These are phyloP conservation scores for Bertia moriformis DNA, from an alignment of 2,329 filamentous ascomycete genomes.

Conservation along the genomic window DNA sequence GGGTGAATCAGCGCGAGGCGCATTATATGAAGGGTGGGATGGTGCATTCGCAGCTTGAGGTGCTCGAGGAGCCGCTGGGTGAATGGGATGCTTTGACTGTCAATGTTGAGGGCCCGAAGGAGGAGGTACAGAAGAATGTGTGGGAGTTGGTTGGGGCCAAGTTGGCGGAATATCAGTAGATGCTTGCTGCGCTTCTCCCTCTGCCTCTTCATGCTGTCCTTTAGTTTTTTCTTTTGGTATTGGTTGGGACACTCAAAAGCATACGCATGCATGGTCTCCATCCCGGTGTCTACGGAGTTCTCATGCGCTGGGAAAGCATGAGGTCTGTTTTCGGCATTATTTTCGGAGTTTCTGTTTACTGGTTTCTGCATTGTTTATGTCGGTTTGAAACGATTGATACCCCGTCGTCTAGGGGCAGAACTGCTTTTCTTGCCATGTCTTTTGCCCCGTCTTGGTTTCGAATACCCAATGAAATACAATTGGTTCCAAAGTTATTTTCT, in stretches of 20 bases:
- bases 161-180: not conserved
- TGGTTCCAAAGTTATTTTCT: too few species aligned
- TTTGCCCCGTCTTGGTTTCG: too few species aligned
- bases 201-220: not conserved
- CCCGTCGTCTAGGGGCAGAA: too few species aligned
- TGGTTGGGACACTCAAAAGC: too few species aligned
- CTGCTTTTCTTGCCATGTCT: too few species aligned
- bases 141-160: not conserved
- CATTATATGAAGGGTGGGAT: constrained; percentile 61
- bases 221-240: too few species aligned
- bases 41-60: constrained; percentile 51
- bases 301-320: not conserved
- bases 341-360: too few species aligned
- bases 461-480: too few species aligned
- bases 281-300: not conserved
- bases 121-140: not conserved
- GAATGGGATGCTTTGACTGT: not conserved
- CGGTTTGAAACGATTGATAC: too few species aligned
- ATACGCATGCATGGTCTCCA: not conserved
- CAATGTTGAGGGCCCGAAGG: not conserved
- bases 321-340: too few species aligned
- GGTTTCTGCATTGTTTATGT: too few species aligned
- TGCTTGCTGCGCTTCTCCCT: too few species aligned
- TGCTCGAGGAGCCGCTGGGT: constrained; percentile 40
- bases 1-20: constrained; percentile 41